Conservation (phyloP, 2,329 filamentous ascomycete genomes). For the Sporothrix pseudoabietina region DNA sequence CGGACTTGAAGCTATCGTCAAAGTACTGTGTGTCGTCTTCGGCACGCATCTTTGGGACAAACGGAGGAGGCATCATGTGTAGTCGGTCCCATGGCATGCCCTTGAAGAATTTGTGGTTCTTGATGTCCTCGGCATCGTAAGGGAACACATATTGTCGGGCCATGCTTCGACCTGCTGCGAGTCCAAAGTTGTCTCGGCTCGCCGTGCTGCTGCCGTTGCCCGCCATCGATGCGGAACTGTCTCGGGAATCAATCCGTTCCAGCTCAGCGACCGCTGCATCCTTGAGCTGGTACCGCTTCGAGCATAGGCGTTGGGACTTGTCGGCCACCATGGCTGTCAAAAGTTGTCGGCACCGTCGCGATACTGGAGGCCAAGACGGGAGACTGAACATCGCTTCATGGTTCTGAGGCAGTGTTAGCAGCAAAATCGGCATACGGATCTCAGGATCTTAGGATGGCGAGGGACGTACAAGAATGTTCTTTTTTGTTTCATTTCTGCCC, state of each 20-base stretch:
- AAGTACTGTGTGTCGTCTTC: constrained; percentile 86
- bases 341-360: constrained; percentile 73
- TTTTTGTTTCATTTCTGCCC: constrained; percentile 76
- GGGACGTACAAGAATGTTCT: constrained; percentile 72
- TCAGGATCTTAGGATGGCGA: too few species aligned
- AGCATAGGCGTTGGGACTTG: constrained; percentile 75
- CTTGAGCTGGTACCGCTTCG: constrained; percentile 70
- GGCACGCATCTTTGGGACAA: constrained; percentile 70
- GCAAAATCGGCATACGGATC: not conserved
- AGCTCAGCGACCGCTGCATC: constrained; percentile 47
- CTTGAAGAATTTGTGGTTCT: constrained; percentile 81
- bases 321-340: constrained; percentile 72
- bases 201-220: not conserved
- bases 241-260: not conserved
- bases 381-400: constrained; percentile 72
- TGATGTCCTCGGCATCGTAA: constrained; percentile 87
- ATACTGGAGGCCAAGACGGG: constrained; percentile 66
- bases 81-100: constrained; percentile 76
- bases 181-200: not conserved
- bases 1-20: constrained; percentile 72
- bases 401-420: constrained; percentile 50
- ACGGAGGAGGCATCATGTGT: constrained; percentile 72
- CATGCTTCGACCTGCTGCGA: constrained; percentile 38
- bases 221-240: not conserved
- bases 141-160: constrained; percentile 69